These are phyloP conservation scores for Amoeboaphelidium occidentale DNA, from an alignment of 371 early-diverging fungal species.

Conservation along the genomic window DNA sequence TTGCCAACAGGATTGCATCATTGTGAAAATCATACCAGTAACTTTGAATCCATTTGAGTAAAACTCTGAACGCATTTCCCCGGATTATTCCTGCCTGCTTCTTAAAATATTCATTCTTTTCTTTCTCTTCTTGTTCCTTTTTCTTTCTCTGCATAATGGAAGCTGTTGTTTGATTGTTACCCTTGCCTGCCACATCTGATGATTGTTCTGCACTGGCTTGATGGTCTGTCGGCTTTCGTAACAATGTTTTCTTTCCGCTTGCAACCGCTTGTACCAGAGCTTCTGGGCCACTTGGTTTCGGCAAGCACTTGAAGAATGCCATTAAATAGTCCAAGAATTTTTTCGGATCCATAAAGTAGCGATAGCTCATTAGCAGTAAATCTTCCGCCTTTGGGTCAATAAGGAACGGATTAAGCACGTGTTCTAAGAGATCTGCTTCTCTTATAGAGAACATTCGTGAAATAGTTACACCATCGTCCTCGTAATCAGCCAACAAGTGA, in stretches of 20 bases:
- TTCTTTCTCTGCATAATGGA: neutral
- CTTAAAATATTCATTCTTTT: conserved; percentile 6
- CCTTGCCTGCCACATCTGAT: too few species aligned
- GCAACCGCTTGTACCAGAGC: too few species aligned
- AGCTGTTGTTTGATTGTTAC: too few species aligned
- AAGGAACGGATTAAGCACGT: neutral
- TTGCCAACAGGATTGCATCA: conserved; percentile 7
- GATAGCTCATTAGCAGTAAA: neutral
- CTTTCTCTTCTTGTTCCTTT: neutral
- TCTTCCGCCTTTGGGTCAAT: neutral
- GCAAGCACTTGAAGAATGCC: neutral
- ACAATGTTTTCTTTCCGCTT: too few species aligned
- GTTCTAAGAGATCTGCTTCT: neutral
- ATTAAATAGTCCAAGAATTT: neutral
- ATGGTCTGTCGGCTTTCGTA: too few species aligned
- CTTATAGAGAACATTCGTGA: neutral
- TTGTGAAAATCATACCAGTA: conserved; percentile 23
- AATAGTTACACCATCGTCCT: neutral
- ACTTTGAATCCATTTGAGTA: conserved; percentile 20
- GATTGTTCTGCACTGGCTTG: too few species aligned
- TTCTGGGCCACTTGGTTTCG: neutral
- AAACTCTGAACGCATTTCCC: conserved; percentile 10
- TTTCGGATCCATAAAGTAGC: neutral
- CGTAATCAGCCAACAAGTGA: too few species aligned
- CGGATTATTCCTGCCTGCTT: conserved; percentile 14